Base-by-base conservation (phyloP, 2,329 filamentous ascomycete species). In the Xylariaceae sp. region DNA sequence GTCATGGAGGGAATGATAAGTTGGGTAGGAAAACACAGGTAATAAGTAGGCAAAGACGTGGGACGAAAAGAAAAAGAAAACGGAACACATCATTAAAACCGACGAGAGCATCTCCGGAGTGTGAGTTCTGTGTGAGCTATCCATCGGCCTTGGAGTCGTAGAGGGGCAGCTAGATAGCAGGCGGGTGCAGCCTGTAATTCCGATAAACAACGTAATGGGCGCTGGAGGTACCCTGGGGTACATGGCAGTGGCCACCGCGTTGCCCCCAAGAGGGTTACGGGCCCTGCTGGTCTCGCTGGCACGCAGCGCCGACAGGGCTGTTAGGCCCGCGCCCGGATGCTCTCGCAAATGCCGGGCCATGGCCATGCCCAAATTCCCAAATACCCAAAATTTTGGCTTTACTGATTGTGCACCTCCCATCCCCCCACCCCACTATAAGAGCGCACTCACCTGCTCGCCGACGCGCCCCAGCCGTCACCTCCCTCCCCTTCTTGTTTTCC, bases 341-440 rank as follows among this genome's bases (percentile, higher is more conserved):
- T 49, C 40, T 30, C 48, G 16, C 37, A 50, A 47, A 47, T 15
- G 26, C 43, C 51, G 32, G 34, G 15, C 42, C 54, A 47, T 18
- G 16, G 37, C 48, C n/a, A n/a, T n/a, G n/a, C n/a, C n/a, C n/a
- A n/a, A n/a, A n/a, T n/a, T n/a, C n/a, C n/a, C n/a, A n/a, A n/a
- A n/a, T 49, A 51, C 41, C 32, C 46, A 43, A 50, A 55, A 53
- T 53, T 50, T 44, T 45, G 52, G 44, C 48, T 63, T 62, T 62
- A 80, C 76, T 80, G 78, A 80, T 81, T 80, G 78, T 74, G 75
- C 72, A 70, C 72, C 72, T 70, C 74, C 71, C 72, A 78, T 76
- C 73, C 72, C 76, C 66, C 59, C 59, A 59, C 54, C 55, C 56
- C 67, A 68, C 66, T 76, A 83, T 83, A 83, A 82, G 83, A 83